Evolutionary conservation across 495 filamentous ascomycete genomes (phyloP).

Genomic region (Penicillium daleae): DNA sequence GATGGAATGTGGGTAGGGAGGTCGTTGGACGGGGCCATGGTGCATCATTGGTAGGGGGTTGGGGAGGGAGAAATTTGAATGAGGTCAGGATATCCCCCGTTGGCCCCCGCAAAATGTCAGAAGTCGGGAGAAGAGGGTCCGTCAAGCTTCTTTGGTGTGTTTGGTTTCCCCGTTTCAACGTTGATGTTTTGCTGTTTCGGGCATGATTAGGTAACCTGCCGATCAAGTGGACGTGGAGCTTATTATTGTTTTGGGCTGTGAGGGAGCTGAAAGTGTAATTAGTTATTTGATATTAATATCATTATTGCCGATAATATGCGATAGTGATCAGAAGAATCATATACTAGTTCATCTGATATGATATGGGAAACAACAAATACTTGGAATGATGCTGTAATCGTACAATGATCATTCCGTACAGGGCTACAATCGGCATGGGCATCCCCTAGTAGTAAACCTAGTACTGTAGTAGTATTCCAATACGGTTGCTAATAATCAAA

Average conservation of each 20-base stretch:
- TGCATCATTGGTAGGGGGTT: conserved; percentile 23
- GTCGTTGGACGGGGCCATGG: conserved; percentile 28
- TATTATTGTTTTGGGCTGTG: not conserved
- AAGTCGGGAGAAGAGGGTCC: not conserved
- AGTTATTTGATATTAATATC: not conserved
- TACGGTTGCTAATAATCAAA: not conserved
- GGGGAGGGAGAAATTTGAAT: not conserved
- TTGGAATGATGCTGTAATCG: not conserved
- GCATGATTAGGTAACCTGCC: conserved; percentile 26
- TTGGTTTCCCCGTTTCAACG: conserved; percentile 5
- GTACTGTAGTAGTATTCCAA: too few species aligned
- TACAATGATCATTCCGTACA: too few species aligned
- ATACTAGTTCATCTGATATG: not conserved
- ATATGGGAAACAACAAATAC: not conserved
- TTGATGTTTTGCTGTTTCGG: conserved; percentile 25
- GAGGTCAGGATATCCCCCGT: conserved; percentile 4
- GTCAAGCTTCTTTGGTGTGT: not conserved
- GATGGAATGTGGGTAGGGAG: conserved; percentile 43
- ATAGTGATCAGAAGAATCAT: not conserved
- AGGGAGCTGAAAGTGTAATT: not conserved
- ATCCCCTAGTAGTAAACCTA: too few species aligned
- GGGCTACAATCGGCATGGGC: too few species aligned
- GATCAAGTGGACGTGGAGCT: conserved; percentile 14
- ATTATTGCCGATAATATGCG: not conserved
- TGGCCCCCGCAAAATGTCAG: not conserved